Percentiles rank a stretch among this genome's conserved stretches.
Conservation (phyloP, 148 eudicot species). For the Dianthus caryophyllus region DNA sequence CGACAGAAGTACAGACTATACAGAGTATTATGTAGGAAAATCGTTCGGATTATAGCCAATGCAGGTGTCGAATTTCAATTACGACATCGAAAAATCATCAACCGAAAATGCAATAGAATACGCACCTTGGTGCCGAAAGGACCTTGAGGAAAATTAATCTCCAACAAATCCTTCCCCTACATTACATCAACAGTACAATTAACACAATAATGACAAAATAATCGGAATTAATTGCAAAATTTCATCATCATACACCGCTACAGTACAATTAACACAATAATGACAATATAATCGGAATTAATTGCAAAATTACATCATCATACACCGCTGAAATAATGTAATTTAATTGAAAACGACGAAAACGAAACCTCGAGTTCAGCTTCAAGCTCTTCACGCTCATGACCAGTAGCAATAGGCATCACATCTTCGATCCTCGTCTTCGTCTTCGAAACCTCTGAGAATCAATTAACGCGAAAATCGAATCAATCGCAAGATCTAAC, state of each 20-base stretch:
- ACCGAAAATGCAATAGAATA: background rate
- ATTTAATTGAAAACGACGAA: background rate
- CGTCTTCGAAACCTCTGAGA: conserved; percentile 26
- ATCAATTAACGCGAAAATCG: background rate
- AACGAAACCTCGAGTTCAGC: conserved; percentile 38
- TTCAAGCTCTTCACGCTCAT: conserved; percentile 46
- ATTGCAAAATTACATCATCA: background rate
- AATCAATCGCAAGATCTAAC: background rate
- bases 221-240: background rate
- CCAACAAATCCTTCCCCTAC: conserved; percentile 71
- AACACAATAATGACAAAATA: conserved; percentile 9
- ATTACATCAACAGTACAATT: background rate
- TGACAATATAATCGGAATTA: no score
- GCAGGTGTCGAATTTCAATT: no score
- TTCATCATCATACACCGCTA: background rate
- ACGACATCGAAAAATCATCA: no score
- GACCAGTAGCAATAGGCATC: conserved; percentile 53
- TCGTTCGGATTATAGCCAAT: no score
- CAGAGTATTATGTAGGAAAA: no score
- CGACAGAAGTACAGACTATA: no score
- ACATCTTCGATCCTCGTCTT: conserved; percentile 34
- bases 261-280: background rate
- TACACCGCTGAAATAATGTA: no score
- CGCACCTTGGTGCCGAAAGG: conserved; percentile 90
- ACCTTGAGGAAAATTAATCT: conserved; percentile 66